Evolutionary conservation across 805 yeast species (phyloP), one percentile per base, ranked within the genome.

Genomic region (Wickerhamomyces tratensis): DNA sequence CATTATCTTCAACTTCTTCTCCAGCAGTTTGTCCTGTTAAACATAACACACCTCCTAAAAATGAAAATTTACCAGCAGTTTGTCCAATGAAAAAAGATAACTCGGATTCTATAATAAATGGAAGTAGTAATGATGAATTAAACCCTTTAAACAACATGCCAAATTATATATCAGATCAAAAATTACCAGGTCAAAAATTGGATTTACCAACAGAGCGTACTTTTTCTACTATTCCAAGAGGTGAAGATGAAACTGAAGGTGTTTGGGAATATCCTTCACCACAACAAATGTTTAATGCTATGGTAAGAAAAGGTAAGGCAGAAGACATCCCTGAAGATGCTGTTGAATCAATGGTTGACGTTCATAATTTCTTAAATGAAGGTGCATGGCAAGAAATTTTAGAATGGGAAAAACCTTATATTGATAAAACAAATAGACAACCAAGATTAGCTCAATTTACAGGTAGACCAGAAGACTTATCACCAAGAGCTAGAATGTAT

Each of bases 221-320:
- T 2, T 62, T 80, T 35, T 86, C 96, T 13, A 65, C 86, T 2
- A 93, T 93, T 41, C 98, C 98, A 20, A 74, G 86, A 48, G 98
- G 98, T 29, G 75, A 69, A 29, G 57, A 59, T 12, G 69, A 66
- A 2, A 70, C 67, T 9, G 79, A 77, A 46, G 95, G 95, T 2
- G 77, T 81, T 39, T 93, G 99, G 99, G 98, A 93, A 64, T 93
- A 93, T 59, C 99, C 99, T 2, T 86, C 96, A 3, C 98, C 99
- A 1, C 98, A 93, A 64, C 99, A 93, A 61, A 93, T 93, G 99
- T 79, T 88, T 50, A 89, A 91, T 56, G 99, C 99, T 11, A 91
- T 93, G 98, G 67, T 88, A 27, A 78, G 91, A 49, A 93, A 93
- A 66, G 96, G 96, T 20, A 91, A 93, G 56, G 80, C 76, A 4